Evolutionary conservation across 1,284 basidiomycete species (phyloP), one percentile per base, ranked within the genome.

Genomic region (Prillingera fragicola): DNA sequence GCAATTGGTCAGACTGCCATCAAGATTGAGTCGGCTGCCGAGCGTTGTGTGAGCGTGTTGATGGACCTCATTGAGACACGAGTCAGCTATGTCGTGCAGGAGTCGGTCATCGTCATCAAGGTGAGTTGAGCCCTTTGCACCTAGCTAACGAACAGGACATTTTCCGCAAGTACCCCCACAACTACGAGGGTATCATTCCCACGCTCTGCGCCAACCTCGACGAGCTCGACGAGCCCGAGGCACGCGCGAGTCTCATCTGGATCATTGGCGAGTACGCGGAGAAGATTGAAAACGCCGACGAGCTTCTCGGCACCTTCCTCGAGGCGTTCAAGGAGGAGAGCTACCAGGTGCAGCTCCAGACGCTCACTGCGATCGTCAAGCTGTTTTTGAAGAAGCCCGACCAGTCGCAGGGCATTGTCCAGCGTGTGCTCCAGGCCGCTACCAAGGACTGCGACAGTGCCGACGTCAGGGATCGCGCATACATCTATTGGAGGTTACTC

Each of bases 391-490:
- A 91, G 75, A 91, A 95, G 57, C 88, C 88, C 0, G 86, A 90
- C 34, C 82, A 82, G 22, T 83, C 87, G 10, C 94, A 94, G 63
- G 82, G 84, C 44, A 78, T 98, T 24, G 91, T 98, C 1, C 90
- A 92, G 68, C 91, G 90, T 61, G 87, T 98, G 10, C 75, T 99
- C 28, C 96, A 97, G 67, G 92, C 89, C 82, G 85, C 91, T 13
- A 98, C 95, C 3, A 95, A 98, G 68, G 87, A 97, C 56, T 83
- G 94, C 45, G 94, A 97, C 68, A 96, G 95, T 64, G 92, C 95
- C 6, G 95, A 99, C 73, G 76, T 96, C 32, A 80, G 95, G 24
- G 95, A 99, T 71, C 78, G 95, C 50, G 95, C 70, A 0, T 97
- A 95, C 67, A 94, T 97, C 37, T 96, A 96, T 66, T 97, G 92